Conservation (phyloP, 441 rosid genomes). For the Jatropha podagrica region DNA sequence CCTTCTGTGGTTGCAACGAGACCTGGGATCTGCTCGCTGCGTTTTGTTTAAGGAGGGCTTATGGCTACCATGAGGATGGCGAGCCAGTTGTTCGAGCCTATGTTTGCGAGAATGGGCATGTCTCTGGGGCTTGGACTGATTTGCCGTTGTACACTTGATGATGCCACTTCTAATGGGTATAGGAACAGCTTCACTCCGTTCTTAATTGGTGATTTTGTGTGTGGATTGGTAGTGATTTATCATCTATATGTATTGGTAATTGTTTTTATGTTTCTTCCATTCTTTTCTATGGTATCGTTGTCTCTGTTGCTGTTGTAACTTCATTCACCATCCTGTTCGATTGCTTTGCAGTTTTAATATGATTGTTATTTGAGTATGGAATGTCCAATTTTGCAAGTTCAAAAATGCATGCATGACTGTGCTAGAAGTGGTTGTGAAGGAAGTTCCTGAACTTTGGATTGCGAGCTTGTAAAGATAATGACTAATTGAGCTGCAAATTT, state of each 20-base stretch:
- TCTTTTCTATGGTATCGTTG: neutral
- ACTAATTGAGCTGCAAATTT: neutral
- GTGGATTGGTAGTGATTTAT: neutral
- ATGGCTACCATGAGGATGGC: conserved; percentile 89
- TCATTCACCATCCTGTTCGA: neutral
- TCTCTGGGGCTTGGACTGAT: conserved; percentile 94
- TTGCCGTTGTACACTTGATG: conserved; percentile 69
- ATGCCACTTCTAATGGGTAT: conserved; percentile 1
- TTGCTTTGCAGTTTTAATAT: neutral
- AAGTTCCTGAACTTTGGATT: neutral
- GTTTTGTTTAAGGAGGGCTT: conserved; percentile 79
- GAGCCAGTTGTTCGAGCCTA: conserved; percentile 98
- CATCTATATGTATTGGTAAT: neutral
- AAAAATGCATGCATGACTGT: neutral
- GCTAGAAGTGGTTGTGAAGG: neutral
- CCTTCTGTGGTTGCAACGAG: conserved; percentile 70
- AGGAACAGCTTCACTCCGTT: neutral
- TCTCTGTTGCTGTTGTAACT: neutral
- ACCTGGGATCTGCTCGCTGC: conserved; percentile 95
- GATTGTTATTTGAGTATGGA: neutral
- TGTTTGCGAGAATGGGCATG: conserved; percentile 98
- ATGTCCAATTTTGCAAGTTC: neutral
- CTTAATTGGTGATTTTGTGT: neutral
- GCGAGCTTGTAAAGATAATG: too few relatives aligned
- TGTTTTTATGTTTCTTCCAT: neutral